Evolutionary conservation across 2,329 filamentous ascomycete species (phyloP).

Genomic region (Alternaria gaisen): DNA sequence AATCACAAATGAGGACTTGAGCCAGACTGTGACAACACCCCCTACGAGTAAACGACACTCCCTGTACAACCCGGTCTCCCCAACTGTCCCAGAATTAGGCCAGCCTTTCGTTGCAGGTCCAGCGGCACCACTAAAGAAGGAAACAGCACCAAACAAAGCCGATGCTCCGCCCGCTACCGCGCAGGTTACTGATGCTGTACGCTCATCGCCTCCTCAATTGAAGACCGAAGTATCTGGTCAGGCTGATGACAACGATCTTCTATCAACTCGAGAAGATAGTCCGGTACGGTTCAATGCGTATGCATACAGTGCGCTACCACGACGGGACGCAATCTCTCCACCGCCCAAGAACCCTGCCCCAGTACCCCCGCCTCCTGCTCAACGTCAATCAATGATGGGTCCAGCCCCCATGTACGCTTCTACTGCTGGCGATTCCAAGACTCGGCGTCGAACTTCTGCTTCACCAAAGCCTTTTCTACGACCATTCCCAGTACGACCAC

Average conservation of each 20-base stretch:
- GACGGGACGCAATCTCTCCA: conserved; percentile 39
- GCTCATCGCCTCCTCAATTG: conserved; percentile 6
- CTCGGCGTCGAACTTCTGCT: conserved; percentile 40
- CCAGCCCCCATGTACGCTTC: conserved; percentile 14
- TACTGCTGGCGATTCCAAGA: conserved; percentile 18
- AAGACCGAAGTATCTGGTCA: conserved; percentile 4
- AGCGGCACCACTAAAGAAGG: neutral
- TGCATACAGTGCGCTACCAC: conserved; percentile 38
- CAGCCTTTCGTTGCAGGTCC: conserved; percentile 11
- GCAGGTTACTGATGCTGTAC: conserved; percentile 17
- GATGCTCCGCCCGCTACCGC: conserved; percentile 13
- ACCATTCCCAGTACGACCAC: conserved; percentile 48
- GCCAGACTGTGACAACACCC: conserved; percentile 28
- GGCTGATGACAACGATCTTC: conserved; percentile 1
- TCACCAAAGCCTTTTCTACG: conserved; percentile 49
- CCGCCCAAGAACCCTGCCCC: conserved; percentile 41
- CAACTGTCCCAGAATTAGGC: conserved; percentile 26
- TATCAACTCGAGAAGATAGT: conserved; percentile 26
- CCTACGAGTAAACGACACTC: conserved; percentile 42
- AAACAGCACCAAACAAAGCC: neutral
- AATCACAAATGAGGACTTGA: conserved; percentile 45
- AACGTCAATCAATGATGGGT: conserved; percentile 39
- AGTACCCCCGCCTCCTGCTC: conserved; percentile 30
- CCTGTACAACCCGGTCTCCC: conserved; percentile 40
- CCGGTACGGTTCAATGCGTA: conserved; percentile 35